These are phyloP conservation scores for Exutisphaerella laricina DNA, from an alignment of 2,329 filamentous ascomycete genomes.

Conservation along the genomic window DNA sequence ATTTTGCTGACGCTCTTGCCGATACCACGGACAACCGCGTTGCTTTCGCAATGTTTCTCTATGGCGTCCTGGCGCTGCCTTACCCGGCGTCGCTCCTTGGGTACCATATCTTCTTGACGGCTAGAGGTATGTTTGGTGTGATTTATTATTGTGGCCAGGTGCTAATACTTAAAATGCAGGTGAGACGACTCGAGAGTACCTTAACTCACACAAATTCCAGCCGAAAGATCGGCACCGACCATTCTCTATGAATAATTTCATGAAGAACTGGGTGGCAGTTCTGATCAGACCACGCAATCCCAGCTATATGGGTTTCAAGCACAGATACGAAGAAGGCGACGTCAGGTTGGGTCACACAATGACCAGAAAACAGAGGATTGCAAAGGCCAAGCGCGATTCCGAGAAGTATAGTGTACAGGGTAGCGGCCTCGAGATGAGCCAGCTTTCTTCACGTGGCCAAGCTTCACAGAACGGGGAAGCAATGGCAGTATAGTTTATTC, in stretches of 20 bases:
- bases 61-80: constrained; percentile 64
- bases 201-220: constrained; percentile 91
- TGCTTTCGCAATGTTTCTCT: constrained; percentile 77
- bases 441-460: neutral
- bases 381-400: constrained; percentile 7
- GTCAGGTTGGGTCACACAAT: constrained; percentile 63
- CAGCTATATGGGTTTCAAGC: constrained; percentile 85
- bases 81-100: constrained; percentile 80
- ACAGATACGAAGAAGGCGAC: constrained; percentile 69
- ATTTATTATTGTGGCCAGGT: too few relatives aligned
- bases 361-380: constrained; percentile 9
- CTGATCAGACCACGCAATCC: constrained; percentile 78
- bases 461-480: too few relatives aligned
- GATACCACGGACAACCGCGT: constrained; percentile 27
- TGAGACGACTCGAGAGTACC: constrained; percentile 92
- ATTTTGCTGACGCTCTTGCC: constrained; percentile 59
- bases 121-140: too few relatives aligned
- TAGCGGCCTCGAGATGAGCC: neutral
- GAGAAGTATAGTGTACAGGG: constrained; percentile 1
- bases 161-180: too few relatives aligned
- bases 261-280: constrained; percentile 76
- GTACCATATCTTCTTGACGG: constrained; percentile 90
- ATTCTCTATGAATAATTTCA: constrained; percentile 68
- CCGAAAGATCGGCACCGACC: constrained; percentile 88
- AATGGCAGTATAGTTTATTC: too few relatives aligned